Conservation (phyloP, 2,329 filamentous ascomycete species). For the Cytospora leucostoma region DNA sequence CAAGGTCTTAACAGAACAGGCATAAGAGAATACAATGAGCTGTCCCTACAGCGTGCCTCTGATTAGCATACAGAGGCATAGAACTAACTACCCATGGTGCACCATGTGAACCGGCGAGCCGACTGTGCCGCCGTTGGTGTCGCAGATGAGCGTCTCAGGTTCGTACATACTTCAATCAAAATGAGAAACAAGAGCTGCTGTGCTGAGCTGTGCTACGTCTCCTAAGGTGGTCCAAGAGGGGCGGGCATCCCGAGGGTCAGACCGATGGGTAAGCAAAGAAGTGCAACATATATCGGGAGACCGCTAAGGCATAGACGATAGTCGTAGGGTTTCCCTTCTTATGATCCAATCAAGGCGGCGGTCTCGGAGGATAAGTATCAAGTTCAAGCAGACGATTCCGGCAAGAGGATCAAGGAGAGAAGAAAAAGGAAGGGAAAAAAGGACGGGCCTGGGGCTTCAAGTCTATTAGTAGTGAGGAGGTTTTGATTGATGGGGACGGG, state of each 20-base stretch:
- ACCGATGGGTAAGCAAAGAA: not conserved
- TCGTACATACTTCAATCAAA: conserved; percentile 14
- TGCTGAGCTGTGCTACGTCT: not conserved
- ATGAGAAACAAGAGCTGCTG: not conserved
- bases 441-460: too few relatives aligned
- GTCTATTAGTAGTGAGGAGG: too few relatives aligned
- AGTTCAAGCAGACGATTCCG: not conserved
- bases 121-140: not conserved
- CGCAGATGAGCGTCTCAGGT: conserved; percentile 3
- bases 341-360: not conserved
- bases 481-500: too few relatives aligned
- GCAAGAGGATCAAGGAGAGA: too few relatives aligned
- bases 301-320: not conserved
- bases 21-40: not conserved
- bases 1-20: conserved; percentile 4
- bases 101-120: not conserved
- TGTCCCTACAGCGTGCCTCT: conserved; percentile 10
- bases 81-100: not conserved
- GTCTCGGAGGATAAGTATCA: not conserved
- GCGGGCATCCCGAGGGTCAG: not conserved
- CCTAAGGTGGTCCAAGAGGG: not conserved
- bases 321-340: not conserved
- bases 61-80: conserved; percentile 10
- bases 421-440: too few relatives aligned
- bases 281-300: not conserved